Evolutionary conservation across 306 rosid genomes (phyloP).

Genomic region (Lathyrus oleraceus): DNA sequence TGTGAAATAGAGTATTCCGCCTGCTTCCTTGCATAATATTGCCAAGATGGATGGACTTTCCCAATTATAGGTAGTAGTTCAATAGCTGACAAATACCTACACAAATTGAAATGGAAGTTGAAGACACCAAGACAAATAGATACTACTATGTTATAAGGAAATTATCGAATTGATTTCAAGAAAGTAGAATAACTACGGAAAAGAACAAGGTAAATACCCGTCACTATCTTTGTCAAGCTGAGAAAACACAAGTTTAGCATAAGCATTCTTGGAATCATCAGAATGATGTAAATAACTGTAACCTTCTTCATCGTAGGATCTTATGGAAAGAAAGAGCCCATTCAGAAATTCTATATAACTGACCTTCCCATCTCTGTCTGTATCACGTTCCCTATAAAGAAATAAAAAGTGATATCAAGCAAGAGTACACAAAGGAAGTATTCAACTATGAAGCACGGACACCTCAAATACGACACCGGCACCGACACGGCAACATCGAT

Average conservation of each 20-base stretch:
- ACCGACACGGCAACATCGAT: too few species aligned
- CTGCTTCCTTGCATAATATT: conserved; percentile 83
- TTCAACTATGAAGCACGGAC: too few species aligned
- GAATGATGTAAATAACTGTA: conserved; percentile 55
- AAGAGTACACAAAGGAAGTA: neutral
- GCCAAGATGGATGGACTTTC: conserved; percentile 93
- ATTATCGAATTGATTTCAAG: conserved; percentile 12
- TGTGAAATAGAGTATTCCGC: conserved; percentile 78
- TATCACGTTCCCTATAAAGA: conserved; percentile 68
- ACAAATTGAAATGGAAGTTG: conserved; percentile 15
- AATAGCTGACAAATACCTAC: conserved; percentile 66
- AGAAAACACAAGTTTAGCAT: conserved; percentile 70
- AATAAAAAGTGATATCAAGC: conserved; percentile 33
- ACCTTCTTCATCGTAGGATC: conserved; percentile 73
- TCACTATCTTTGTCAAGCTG: conserved; percentile 90
- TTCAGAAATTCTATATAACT: conserved; percentile 84
- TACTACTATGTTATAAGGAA: conserved; percentile 14
- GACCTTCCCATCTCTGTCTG: conserved; percentile 79
- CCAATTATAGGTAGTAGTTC: conserved; percentile 78
- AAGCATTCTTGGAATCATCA: conserved; percentile 62
- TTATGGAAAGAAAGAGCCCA: conserved; percentile 89
- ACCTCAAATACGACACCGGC: too few species aligned
- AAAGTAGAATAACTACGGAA: conserved; percentile 14
- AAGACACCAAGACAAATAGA: conserved; percentile 26
- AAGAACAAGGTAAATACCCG: conserved; percentile 51